Evolutionary conservation across 345 rosid species (phyloP), one percentile per base, ranked within the genome.

Genomic region (Populus alba): DNA sequence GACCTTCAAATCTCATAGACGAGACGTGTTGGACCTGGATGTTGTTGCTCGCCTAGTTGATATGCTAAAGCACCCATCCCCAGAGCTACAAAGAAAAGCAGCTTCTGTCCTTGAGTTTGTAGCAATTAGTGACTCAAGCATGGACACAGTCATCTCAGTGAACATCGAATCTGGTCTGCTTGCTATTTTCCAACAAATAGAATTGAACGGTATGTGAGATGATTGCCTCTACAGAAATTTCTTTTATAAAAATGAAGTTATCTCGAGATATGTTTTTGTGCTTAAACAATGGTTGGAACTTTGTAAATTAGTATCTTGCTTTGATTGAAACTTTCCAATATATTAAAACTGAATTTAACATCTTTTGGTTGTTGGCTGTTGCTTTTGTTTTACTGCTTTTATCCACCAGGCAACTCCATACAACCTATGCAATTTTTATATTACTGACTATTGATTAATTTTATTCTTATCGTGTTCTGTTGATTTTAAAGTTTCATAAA

Each of bases 71-170:
- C 75, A 85, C 22, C 84, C 91, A 11, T 81, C 90, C 25, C 87
- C 90, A 45, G 72, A 80, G 77, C 81, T 91, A 65, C 93, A 92
- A 77, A 88, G 94, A 76, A 93, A 92, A 70, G 90, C 88, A 59
- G 90, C 94, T 77, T 87, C 93, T 20, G 37, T 95, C 74, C 87
- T 93, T 4, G 98, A 93, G 88, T 90, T 83, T 80, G 81, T 79
- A 72, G 83, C 88, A 22, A 37, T 86, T 71, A 75, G 65, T 75
- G 86, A 85, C 68, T 82, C 91, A 53, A 81, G 81, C 80, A 79
- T 85, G 87, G 87, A 87, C 79, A 71, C 73, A 2, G 78, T 84
- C 79, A 85, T 87, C 53, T 84, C 89, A 33, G 83, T 61, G 66
- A 82, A 91, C 77, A 78, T 93, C 73, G 88, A 86, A 77, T 82